Percentiles rank a stretch among this genome's conserved stretches.
Evolutionary conservation across 495 filamentous ascomycete genomes (phyloP).

Genomic region (Cenococcum geophilum): DNA sequence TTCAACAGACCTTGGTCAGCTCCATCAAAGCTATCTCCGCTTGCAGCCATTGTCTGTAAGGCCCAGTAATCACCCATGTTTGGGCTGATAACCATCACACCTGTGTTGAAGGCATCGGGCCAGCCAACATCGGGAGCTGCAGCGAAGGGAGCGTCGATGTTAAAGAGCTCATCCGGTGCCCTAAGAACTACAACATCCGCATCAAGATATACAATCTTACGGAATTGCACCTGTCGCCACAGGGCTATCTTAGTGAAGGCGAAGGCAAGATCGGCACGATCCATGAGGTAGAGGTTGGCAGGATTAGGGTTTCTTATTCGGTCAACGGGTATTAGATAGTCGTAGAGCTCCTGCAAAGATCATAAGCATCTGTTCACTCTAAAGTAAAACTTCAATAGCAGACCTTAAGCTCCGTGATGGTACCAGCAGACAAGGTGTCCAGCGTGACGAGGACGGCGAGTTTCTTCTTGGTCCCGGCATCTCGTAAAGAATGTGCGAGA

Average conservation of each 20-base stretch:
- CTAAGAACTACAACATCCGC: conserved; percentile 80
- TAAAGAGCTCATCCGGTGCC: conserved; percentile 88
- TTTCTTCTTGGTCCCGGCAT: conserved; percentile 81
- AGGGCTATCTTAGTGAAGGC: conserved; percentile 95
- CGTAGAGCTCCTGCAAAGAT: conserved; percentile 62
- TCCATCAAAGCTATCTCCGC: conserved; percentile 91
- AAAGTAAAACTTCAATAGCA: conserved; percentile 9
- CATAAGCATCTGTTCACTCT: neutral
- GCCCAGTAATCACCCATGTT: conserved; percentile 84
- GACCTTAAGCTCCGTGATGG: conserved; percentile 74
- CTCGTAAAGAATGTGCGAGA: conserved; percentile 87
- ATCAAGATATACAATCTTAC: conserved; percentile 87
- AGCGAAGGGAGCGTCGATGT: conserved; percentile 68
- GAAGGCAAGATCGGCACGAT: conserved; percentile 78
- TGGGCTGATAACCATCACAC: conserved; percentile 84
- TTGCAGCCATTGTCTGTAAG: conserved; percentile 71
- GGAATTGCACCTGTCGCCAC: conserved; percentile 87
- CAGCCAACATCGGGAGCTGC: conserved; percentile 95
- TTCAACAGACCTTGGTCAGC: conserved; percentile 96
- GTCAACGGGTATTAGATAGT: conserved; percentile 81
- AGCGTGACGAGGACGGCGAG: conserved; percentile 77
- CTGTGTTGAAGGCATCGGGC: conserved; percentile 98
- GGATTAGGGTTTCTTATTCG: conserved; percentile 68
- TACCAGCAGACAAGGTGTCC: conserved; percentile 63
- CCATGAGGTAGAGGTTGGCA: conserved; percentile 85